A percentile compares a stretch with the other conserved stretches of the same genome.
These are phyloP conservation scores for Urtica urens DNA, from an alignment of 306 rosid species.

Conservation along the genomic window DNA sequence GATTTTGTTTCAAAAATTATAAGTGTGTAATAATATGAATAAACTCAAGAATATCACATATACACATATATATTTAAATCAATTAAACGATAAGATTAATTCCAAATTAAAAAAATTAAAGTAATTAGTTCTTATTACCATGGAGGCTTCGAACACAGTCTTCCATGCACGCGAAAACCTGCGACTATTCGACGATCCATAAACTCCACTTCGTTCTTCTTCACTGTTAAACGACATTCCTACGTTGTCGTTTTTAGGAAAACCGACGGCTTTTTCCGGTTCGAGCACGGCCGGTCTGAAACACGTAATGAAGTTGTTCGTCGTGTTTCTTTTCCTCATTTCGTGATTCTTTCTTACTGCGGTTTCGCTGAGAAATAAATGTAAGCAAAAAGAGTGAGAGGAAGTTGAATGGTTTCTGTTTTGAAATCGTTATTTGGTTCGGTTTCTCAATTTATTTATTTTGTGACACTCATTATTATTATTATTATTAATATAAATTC, in stretches of 20 bases:
- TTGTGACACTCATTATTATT: too few relatives aligned
- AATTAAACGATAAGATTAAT: background rate
- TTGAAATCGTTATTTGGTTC: too few relatives aligned
- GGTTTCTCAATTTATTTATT: too few relatives aligned
- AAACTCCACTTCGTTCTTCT: background rate
- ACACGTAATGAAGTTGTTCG: slow-evolving; percentile 10
- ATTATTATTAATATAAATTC: too few relatives aligned
- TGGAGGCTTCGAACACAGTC: slow-evolving; percentile 6
- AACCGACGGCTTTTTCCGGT: too few relatives aligned
- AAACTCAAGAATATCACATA: background rate
- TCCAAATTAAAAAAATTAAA: background rate
- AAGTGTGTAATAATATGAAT: too few relatives aligned
- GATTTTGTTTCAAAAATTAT: too few relatives aligned
- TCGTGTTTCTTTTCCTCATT: background rate
- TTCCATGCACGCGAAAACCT: slow-evolving; percentile 11
- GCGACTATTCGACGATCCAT: background rate
- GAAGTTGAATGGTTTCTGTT: background rate
- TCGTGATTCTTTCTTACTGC: background rate
- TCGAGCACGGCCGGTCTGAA: slow-evolving; percentile 7
- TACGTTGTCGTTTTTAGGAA: background rate
- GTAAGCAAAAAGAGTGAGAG: background rate
- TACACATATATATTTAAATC: background rate
- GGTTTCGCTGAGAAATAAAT: background rate
- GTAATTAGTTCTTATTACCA: background rate
- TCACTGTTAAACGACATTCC: background rate